These are phyloP conservation scores for Isabelozyma rhagii DNA, from an alignment of 805 yeast genomes.

Conservation along the genomic window DNA sequence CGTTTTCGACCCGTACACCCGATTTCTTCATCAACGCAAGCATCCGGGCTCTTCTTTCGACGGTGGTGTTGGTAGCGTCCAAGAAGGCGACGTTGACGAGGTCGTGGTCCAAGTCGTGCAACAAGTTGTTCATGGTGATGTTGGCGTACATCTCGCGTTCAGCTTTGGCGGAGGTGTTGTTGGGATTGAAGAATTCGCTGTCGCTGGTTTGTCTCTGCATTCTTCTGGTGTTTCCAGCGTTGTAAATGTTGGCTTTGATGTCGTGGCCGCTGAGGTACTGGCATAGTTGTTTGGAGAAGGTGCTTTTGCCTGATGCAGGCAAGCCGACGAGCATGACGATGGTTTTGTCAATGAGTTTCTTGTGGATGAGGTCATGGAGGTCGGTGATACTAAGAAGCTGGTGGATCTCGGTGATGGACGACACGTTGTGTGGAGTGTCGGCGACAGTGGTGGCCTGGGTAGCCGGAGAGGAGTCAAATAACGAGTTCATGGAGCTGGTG, in stretches of 20 bases:
- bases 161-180: conserved; percentile 22
- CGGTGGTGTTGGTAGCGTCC: conserved; percentile 43
- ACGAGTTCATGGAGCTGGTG: conserved; percentile 23
- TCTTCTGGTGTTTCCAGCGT: conserved; percentile 53
- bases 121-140: conserved; percentile 27
- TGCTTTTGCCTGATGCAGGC: conserved; percentile 42
- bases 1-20: conserved; percentile 24
- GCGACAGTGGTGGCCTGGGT: background rate
- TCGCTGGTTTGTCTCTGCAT: conserved; percentile 20
- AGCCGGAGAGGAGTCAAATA: conserved; percentile 18
- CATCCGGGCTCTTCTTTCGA: conserved; percentile 29
- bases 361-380: background rate
- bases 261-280: conserved; percentile 25
- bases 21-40: conserved; percentile 18
- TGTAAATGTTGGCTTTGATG: conserved; percentile 32
- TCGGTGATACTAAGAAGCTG: background rate
- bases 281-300: conserved; percentile 31
- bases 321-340: conserved; percentile 37
- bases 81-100: conserved; percentile 34
- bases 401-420: background rate
- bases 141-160: conserved; percentile 36
- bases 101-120: conserved; percentile 24
- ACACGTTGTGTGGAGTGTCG: background rate
- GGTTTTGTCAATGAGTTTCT: conserved; percentile 4
- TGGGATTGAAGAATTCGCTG: conserved; percentile 38